These are phyloP conservation scores for Paecilomyces sp. DNA, from an alignment of 2,329 filamentous ascomycete species.

Conservation along the genomic window DNA sequence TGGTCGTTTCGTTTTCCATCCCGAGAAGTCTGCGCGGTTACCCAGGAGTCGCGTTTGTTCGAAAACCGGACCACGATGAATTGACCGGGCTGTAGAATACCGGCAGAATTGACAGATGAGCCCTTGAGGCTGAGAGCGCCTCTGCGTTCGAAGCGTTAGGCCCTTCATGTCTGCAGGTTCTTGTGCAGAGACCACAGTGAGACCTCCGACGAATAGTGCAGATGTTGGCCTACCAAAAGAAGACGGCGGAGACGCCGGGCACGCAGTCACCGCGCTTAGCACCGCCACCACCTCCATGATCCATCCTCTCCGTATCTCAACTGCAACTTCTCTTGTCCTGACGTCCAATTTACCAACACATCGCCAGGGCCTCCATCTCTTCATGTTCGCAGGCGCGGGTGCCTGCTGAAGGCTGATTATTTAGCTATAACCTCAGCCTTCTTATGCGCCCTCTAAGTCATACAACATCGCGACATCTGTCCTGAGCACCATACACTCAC, in stretches of 20 bases:
- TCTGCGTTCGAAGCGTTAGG: constrained; percentile 22
- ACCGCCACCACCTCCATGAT: constrained; percentile 14
- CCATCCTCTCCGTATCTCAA: constrained; percentile 4
- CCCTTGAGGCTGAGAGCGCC: constrained; percentile 14
- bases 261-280: constrained; percentile 6
- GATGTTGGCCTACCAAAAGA: constrained; percentile 12
- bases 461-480: background rate
- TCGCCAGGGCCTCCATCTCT: background rate
- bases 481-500: background rate
- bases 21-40: constrained; percentile 6
- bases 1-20: constrained; percentile 12
- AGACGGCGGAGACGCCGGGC: constrained; percentile 24
- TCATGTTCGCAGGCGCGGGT: background rate
- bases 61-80: constrained; percentile 13
- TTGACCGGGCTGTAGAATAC: constrained; percentile 18
- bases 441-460: background rate
- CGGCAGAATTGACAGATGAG: constrained; percentile 33
- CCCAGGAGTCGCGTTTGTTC: constrained; percentile 11
- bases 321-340: background rate
- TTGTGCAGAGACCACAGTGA: background rate
- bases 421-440: background rate
- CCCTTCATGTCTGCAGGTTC: constrained; percentile 24
- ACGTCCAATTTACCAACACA: background rate
- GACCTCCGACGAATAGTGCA: constrained; percentile 1
- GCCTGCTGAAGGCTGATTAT: background rate